Conservation (phyloP, 23 red algal genomes). For the Gracilaria domingensis region DNA sequence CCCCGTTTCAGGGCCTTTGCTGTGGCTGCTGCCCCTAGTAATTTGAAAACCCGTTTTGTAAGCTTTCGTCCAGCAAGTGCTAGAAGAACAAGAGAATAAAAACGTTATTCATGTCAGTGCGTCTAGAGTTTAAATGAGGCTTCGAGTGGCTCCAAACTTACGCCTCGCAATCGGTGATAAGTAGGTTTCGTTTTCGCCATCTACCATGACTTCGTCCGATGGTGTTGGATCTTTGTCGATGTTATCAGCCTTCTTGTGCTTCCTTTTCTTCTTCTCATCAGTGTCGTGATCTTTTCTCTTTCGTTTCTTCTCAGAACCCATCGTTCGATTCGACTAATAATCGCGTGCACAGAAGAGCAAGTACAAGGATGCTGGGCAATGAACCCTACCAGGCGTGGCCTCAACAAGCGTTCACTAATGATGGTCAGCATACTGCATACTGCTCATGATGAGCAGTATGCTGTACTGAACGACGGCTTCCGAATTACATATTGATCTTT, state of each 20-base stretch:
- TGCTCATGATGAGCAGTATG: too few relatives aligned
- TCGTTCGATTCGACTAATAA: background rate
- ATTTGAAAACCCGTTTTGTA: conserved; percentile 89
- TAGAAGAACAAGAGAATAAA: background rate
- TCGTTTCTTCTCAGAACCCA: conserved; percentile 79
- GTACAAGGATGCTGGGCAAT: background rate
- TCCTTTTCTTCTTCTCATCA: conserved; percentile 47
- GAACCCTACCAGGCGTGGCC: too few relatives aligned
- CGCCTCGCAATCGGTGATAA: conserved; percentile 67
- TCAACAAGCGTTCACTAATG: too few relatives aligned
- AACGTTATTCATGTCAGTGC: background rate
- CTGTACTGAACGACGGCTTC: too few relatives aligned
- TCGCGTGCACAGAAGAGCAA: background rate
- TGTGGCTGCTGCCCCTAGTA: conserved; percentile 76
- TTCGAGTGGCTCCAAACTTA: conserved; percentile 20
- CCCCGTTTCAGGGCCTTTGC: conserved; percentile 81
- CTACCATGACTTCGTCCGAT: background rate
- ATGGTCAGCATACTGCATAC: too few relatives aligned
- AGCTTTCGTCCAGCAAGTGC: conserved; percentile 84
- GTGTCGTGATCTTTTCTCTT: conserved; percentile 49
- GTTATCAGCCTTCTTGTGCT: conserved; percentile 2
- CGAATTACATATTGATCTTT: background rate
- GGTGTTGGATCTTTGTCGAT: background rate
- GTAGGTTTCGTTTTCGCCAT: conserved; percentile 15
- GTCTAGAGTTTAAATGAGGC: background rate